Base-by-base conservation (phyloP, 2,329 filamentous ascomycete genomes). In the Dactylellina cionopaga region DNA sequence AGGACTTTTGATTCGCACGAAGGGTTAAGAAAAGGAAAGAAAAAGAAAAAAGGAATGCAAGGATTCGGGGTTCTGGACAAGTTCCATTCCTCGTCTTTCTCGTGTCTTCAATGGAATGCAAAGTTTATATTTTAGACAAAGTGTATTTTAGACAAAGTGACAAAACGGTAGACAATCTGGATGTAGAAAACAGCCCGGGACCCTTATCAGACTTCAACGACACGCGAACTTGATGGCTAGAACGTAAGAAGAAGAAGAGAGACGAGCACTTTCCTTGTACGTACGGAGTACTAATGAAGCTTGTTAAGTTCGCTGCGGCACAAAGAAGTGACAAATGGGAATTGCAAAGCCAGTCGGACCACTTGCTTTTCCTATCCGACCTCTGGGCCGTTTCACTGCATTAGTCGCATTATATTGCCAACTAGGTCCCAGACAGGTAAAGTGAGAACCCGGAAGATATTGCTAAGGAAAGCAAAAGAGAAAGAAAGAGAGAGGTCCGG, bases 1-100 rank as follows among this genome's bases (percentile, higher is more conserved):
- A 52, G 43, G 46, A 27, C 33, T 58, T 54, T 43, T 39, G 51
- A 58, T 66, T 66, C 62, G 62, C 51, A 66, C 51, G 51, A 58
- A 27, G 52, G 41, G n/a, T n/a, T 25, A 29, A n/a, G n/a, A n/a
- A n/a, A n/a, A n/a, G n/a, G 24, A 27, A 9, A 25, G 27, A 41
- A n/a, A 5, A 33, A 19, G n/a, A 51, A n/a, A 25, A 11, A 17
- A n/a, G 46, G 31, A 35, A 52, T 11, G 17, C 11, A 4, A 55
- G 24, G 31, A 54, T 54, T 31, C 31, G 9, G 19, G 51, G 22
- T 17, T 5, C 5, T 39, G n/a, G n/a, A n/a, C n/a, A n/a, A n/a
- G n/a, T 9, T 41, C 17, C 5, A 19, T 39, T 10, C 6, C 17
- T 25, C 17, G 10, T 41, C 25, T 52, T 52, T 17, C 49, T 33